These are phyloP conservation scores for Aspergillus eucalypticola DNA, from an alignment of 2,329 filamentous ascomycete species.

Conservation along the genomic window DNA sequence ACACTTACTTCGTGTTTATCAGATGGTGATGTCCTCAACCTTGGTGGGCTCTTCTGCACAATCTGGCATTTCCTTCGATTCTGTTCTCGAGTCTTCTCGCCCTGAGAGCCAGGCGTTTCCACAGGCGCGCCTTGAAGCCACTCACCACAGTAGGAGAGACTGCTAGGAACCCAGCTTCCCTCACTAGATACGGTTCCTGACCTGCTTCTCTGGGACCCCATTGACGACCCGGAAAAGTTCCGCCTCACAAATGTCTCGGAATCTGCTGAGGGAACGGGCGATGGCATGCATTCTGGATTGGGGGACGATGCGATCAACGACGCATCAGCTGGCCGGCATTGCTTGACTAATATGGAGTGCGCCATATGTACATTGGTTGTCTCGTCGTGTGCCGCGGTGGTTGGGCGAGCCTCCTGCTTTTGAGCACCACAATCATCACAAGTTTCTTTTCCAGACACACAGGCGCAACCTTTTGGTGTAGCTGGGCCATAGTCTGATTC, in stretches of 20 bases:
- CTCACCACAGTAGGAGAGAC: slow-evolving; percentile 39
- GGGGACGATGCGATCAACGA: slow-evolving; percentile 14
- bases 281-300: slow-evolving; percentile 14
- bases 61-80: slow-evolving; percentile 41
- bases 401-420: slow-evolving; percentile 13
- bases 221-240: slow-evolving; percentile 23
- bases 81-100: slow-evolving; percentile 28
- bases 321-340: slow-evolving; percentile 24
- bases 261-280: slow-evolving; percentile 17
- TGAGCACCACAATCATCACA: slow-evolving; percentile 22
- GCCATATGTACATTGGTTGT: slow-evolving; percentile 36
- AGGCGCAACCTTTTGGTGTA: slow-evolving; percentile 11
- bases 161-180: slow-evolving; percentile 40
- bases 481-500: slow-evolving; percentile 20
- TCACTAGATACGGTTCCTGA: slow-evolving; percentile 39
- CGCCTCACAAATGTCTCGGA: slow-evolving; percentile 13
- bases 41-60: slow-evolving; percentile 36
- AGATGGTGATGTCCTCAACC: slow-evolving; percentile 19
- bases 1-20: slow-evolving; percentile 29
- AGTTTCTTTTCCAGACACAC: slow-evolving; percentile 3
- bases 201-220: slow-evolving; percentile 31
- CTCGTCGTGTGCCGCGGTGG: slow-evolving; percentile 14
- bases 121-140: slow-evolving; percentile 41
- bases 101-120: slow-evolving; percentile 29
- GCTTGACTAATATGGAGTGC: slow-evolving; percentile 33